Base-by-base conservation (phyloP, 495 filamentous ascomycete species). In the Daldinia childiae region DNA sequence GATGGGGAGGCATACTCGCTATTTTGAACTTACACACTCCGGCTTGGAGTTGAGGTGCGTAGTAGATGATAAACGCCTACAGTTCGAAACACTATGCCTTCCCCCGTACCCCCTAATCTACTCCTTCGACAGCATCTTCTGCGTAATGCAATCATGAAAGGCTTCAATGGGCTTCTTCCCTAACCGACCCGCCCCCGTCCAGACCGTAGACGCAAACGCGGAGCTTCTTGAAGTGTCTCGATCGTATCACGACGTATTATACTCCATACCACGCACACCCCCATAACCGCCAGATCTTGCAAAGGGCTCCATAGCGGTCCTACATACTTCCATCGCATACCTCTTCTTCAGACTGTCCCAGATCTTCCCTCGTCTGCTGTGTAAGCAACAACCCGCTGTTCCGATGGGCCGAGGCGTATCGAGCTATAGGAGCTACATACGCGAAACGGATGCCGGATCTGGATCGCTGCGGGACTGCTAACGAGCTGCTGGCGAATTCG, bases 261-360 rank as follows among this genome's bases (percentile, higher is more conserved):
- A 66, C 74, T 0, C 74, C 26, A 26, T 26, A 1, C 26, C 26
- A 1, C 26, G n/a, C n/a, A n/a, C n/a, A n/a, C n/a, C n/a, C n/a
- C n/a, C n/a, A n/a, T n/a, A n/a, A n/a, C n/a, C n/a, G n/a, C n/a
- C n/a, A n/a, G n/a, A n/a, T n/a, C n/a, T n/a, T n/a, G n/a, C n/a
- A n/a, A n/a, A n/a, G n/a, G 88, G 0, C 75, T 91, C 27, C 90
- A 85, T 78, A 80, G 82, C 50, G 89, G 89, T 0, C 88, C 88
- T 9, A 87, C 87, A n/a, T n/a, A n/a, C n/a, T 1, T 86, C 84
- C 26, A 78, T 90, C 19, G 87, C 87, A 9, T 87, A 87, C 73
- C 80, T 90, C 0, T 87, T 91, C 79, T 82, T 86, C 26, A 75
- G 78, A 1, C 81, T 89, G 3, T 85, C 86, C 19, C 68, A 74